These are phyloP conservation scores for Knoxia roxburghii DNA, from an alignment of 257 asterid species.

Conservation along the genomic window DNA sequence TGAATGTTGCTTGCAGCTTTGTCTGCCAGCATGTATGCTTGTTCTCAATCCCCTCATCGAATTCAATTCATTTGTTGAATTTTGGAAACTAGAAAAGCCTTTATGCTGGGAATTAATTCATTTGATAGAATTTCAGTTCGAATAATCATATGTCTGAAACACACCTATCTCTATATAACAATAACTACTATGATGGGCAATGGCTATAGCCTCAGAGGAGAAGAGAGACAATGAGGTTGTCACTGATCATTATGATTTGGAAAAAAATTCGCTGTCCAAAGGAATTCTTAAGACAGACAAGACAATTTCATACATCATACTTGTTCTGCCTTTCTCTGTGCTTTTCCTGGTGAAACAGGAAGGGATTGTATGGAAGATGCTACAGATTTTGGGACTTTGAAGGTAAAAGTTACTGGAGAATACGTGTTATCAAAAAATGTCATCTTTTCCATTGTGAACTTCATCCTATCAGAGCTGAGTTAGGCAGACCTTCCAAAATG, in stretches of 20 bases:
- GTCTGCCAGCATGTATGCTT: background rate
- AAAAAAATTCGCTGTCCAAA: constrained; percentile 27
- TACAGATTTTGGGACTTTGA: constrained; percentile 18
- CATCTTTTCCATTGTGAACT: constrained; percentile 38
- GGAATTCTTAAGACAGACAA: constrained; percentile 19
- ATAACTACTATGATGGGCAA: constrained; percentile 20
- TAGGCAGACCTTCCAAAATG: constrained; percentile 86
- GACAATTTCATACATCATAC: constrained; percentile 21
- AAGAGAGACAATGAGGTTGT: constrained; percentile 19
- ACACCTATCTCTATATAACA: constrained; percentile 10
- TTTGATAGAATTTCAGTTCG: constrained; percentile 9
- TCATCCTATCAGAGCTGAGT: constrained; percentile 97
- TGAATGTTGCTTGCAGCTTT: background rate
- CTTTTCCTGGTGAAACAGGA: constrained; percentile 36
- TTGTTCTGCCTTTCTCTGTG: constrained; percentile 46
- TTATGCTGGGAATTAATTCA: background rate
- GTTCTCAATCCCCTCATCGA: no score
- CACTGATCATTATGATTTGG: constrained; percentile 39
- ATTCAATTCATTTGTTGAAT: no score
- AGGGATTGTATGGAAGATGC: constrained; percentile 12
- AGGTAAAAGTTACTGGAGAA: constrained; percentile 21
- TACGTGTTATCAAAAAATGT: background rate
- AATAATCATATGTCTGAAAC: constrained; percentile 25
- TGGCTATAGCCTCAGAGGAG: constrained; percentile 25
- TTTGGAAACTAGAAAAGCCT: no score